Conservation (phyloP, 106 monocot genomes). For the Agapanthus africanus region DNA sequence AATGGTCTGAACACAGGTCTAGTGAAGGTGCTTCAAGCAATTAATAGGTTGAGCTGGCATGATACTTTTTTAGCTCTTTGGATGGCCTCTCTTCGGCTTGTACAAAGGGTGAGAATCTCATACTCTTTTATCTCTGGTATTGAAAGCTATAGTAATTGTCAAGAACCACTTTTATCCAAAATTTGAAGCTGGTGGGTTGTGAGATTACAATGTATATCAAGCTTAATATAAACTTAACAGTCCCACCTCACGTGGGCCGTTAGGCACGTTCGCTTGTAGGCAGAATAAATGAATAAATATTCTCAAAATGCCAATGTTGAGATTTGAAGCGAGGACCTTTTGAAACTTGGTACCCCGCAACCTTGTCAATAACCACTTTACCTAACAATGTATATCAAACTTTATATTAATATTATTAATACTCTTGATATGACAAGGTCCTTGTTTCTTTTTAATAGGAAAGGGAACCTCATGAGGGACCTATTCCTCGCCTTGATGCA, state of each 20-base stretch:
- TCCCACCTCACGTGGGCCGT: too few species aligned
- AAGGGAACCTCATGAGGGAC: constrained; percentile 94
- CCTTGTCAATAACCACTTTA: too few species aligned
- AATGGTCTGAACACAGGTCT: constrained; percentile 46
- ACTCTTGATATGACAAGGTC: background rate
- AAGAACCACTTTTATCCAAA: too few species aligned
- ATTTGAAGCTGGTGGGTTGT: too few species aligned
- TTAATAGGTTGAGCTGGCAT: constrained; percentile 80
- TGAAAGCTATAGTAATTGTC: background rate
- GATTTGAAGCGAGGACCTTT: too few species aligned
- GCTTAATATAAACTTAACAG: too few species aligned
- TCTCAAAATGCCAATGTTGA: too few species aligned
- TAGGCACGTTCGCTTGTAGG: too few species aligned
- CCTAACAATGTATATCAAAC: too few species aligned
- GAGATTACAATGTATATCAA: too few species aligned
- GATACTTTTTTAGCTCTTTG: constrained; percentile 92
- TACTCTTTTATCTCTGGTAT: background rate
- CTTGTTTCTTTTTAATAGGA: constrained; percentile 34
- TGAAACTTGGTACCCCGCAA: too few species aligned
- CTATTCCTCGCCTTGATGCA: constrained; percentile 84
- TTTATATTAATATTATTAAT: background rate
- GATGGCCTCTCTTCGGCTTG: constrained; percentile 93
- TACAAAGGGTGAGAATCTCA: constrained; percentile 67
- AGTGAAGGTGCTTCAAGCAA: constrained; percentile 75
- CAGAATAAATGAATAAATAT: too few species aligned